These are phyloP conservation scores for Sporothrix globosa DNA, from an alignment of 2,329 filamentous ascomycete genomes.

Conservation along the genomic window DNA sequence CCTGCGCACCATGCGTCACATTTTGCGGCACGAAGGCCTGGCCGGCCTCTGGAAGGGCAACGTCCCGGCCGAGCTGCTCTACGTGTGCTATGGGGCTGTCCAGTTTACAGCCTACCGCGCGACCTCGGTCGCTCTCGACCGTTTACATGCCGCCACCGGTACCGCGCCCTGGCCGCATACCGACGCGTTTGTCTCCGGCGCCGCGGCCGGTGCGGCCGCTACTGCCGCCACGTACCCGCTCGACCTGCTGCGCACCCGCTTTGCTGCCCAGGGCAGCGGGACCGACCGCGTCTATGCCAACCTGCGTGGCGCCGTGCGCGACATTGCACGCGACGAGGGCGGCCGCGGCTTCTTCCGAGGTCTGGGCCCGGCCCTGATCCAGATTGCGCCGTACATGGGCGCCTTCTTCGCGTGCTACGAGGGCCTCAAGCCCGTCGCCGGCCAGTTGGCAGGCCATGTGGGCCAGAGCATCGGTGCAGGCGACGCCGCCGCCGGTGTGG, in stretches of 20 bases:
- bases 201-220: constrained; percentile 77
- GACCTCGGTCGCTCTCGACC: constrained; percentile 67
- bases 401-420: constrained; percentile 94
- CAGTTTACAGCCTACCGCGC: constrained; percentile 91
- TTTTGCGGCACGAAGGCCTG: constrained; percentile 79
- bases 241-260: constrained; percentile 88
- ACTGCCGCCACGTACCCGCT: constrained; percentile 88
- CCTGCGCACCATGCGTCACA: constrained; percentile 72
- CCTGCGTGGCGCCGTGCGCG: constrained; percentile 67
- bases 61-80: constrained; percentile 90
- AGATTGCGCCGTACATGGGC: constrained; percentile 97
- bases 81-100: constrained; percentile 83
- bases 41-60: constrained; percentile 96
- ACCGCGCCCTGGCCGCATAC: constrained; percentile 62
- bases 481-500: constrained; percentile 79
- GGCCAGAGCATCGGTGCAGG: constrained; percentile 56
- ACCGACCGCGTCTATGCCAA: constrained; percentile 74
- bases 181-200: constrained; percentile 83
- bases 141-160: constrained; percentile 43
- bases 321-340: constrained; percentile 79
- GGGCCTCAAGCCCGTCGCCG: constrained; percentile 50
- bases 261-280: constrained; percentile 84
- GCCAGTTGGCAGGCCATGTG: neutral
- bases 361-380: constrained; percentile 75
- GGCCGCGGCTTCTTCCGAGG: constrained; percentile 83